These are phyloP conservation scores for Phytophthora multivora DNA, from an alignment of 352 stramenopile species.

Conservation along the genomic window DNA sequence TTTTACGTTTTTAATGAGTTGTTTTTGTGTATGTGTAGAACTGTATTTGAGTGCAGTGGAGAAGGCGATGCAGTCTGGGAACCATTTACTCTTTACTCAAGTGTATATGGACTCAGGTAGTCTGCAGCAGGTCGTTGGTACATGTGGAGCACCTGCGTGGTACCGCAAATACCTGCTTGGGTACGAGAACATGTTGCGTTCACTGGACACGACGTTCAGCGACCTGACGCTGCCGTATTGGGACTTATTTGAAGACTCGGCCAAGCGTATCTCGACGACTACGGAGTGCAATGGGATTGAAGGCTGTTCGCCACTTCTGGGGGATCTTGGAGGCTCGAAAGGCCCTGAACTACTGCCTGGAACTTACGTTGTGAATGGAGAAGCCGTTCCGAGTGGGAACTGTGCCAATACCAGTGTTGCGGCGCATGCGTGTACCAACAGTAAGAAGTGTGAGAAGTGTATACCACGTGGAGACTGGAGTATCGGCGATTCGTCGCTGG, in stretches of 20 bases:
- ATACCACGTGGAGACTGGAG: constrained; percentile 70
- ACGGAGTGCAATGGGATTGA: constrained; percentile 45
- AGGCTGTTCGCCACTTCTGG: constrained; percentile 51
- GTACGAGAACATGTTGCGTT: constrained; percentile 77
- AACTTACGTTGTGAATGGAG: constrained; percentile 36
- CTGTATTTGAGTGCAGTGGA: constrained; percentile 56
- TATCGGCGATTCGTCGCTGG: constrained; percentile 63
- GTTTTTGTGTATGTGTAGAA: constrained; percentile 21
- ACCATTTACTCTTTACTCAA: constrained; percentile 60
- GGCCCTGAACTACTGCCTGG: constrained; percentile 39
- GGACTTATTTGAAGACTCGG: constrained; percentile 63
- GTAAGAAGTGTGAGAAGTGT: constrained; percentile 57
- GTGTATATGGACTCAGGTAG: constrained; percentile 54
- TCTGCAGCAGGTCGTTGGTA: constrained; percentile 44
- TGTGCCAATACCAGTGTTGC: constrained; percentile 63
- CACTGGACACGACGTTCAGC: constrained; percentile 42
- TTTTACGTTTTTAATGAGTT: neutral
- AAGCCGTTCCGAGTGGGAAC: constrained; percentile 41
- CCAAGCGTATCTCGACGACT: constrained; percentile 50
- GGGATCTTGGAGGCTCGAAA: constrained; percentile 59
- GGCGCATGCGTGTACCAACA: constrained; percentile 44
- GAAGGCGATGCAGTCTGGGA: constrained; percentile 54
- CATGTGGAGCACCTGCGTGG: constrained; percentile 61
- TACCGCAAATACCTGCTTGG: constrained; percentile 71
- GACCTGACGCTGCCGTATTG: constrained; percentile 71